phyloP scores from a whole-genome alignment of 2,329 filamentous ascomycete species.

The Teratosphaeria destructans region DNA sequence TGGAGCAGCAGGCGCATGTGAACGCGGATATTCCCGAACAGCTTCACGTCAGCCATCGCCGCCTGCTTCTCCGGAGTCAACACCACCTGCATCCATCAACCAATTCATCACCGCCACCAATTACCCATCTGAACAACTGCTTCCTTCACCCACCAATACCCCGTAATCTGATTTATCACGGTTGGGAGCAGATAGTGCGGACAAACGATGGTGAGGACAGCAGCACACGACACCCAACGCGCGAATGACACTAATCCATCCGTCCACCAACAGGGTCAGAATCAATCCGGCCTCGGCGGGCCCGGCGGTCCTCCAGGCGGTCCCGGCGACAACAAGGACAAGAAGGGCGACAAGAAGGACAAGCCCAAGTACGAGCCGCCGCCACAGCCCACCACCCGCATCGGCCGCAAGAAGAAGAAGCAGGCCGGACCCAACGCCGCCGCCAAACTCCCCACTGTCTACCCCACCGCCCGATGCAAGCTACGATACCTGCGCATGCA shows the following conservation, averaged over 20 bases:
- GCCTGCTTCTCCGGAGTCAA: background rate
- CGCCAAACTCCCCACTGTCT: constrained; percentile 87
- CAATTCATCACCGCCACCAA: background rate
- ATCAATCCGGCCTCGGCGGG: constrained; percentile 74
- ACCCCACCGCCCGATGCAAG: constrained; percentile 94
- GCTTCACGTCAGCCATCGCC: background rate
- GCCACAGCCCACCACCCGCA: constrained; percentile 88
- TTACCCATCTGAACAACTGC: background rate
- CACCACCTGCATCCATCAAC: background rate
- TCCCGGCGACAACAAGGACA: constrained; percentile 67
- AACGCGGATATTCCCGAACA: background rate
- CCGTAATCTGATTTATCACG: too few relatives aligned
- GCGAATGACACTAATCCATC: constrained; percentile 5
- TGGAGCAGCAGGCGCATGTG: background rate
- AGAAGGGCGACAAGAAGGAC: constrained; percentile 86
- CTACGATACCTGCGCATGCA: constrained; percentile 95
- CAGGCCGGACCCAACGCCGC: constrained; percentile 83
- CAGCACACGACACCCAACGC: background rate
- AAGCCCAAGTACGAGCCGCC: constrained; percentile 99
- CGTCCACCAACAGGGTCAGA: constrained; percentile 53
- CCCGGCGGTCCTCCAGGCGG: constrained; percentile 47
- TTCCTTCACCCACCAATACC: background rate
- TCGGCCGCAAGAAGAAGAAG: constrained; percentile 98
- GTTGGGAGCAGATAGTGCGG: background rate
- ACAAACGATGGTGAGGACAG: background rate